Percentiles rank a stretch among this genome's conserved stretches.
These are phyloP conservation scores for Hypoxylon fuscum DNA, from an alignment of 495 filamentous ascomycete species.

Conservation along the genomic window DNA sequence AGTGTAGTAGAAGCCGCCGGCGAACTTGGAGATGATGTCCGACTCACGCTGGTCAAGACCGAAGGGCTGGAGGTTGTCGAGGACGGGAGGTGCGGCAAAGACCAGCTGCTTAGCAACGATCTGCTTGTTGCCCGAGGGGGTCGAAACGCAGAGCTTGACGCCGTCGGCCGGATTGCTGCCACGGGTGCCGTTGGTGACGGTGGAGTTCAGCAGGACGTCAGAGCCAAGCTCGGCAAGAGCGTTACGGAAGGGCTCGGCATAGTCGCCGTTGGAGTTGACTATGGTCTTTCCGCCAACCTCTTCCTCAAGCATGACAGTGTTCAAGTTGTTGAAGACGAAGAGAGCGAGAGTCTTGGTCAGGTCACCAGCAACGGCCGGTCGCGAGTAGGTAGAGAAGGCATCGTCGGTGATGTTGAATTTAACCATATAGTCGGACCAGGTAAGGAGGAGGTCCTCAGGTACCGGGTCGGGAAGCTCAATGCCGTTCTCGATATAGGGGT, in stretches of 20 bases:
- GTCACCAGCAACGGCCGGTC: slow-evolving; percentile 50
- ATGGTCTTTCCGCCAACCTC: slow-evolving; percentile 15
- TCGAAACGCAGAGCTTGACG: slow-evolving; percentile 28
- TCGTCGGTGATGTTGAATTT: slow-evolving; percentile 50
- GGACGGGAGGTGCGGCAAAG: slow-evolving; percentile 54
- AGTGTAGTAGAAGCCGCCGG: slow-evolving; percentile 27
- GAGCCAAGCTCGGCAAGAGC: slow-evolving; percentile 47
- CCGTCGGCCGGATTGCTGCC: slow-evolving; percentile 19
- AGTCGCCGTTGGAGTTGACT: slow-evolving; percentile 41
- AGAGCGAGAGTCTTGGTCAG: slow-evolving; percentile 42
- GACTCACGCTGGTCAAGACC: slow-evolving; percentile 49
- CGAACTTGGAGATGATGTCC: slow-evolving; percentile 45
- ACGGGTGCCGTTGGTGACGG: slow-evolving; percentile 13
- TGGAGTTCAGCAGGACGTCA: slow-evolving; percentile 44
- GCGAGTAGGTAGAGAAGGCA: slow-evolving; percentile 41
- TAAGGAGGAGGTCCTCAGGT: slow-evolving; percentile 51
- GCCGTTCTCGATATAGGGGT: slow-evolving; percentile 51
- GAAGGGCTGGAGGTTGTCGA: slow-evolving; percentile 44
- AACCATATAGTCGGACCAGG: slow-evolving; percentile 54
- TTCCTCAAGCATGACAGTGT: slow-evolving; percentile 27
- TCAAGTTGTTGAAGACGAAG: slow-evolving; percentile 36
- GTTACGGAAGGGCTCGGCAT: slow-evolving; percentile 53
- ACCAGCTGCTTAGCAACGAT: slow-evolving; percentile 59
- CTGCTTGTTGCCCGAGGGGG: slow-evolving; percentile 31
- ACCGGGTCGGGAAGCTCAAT: slow-evolving; percentile 54